Base-by-base conservation (phyloP, 768 basidiomycete species). In the Auriscalpium orientale region DNA sequence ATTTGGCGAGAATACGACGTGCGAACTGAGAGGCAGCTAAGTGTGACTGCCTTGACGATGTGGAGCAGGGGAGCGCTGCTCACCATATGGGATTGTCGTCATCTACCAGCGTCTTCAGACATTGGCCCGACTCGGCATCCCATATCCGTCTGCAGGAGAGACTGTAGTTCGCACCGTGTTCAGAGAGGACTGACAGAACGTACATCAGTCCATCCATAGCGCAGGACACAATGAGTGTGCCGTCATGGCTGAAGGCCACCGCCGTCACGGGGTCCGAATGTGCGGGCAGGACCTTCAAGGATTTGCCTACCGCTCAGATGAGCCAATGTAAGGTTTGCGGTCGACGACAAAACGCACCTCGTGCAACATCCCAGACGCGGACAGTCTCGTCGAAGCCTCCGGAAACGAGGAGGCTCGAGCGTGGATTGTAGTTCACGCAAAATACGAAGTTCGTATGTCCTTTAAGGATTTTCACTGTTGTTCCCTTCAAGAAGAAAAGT, bases 201-300 rank as follows among this genome's bases (percentile, higher is more conserved):
- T 61, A 98, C 97, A 98, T 95, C 45, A 98, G 72, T 6, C 95
- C 97, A 69, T 99, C 97, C 87, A 94, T 95, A 11, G 93, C 91
- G 63, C 90, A 91, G 16, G 93, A 95, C 2, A 92, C 89, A 28
- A 99, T 87, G 61, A 98, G 83, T 8, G 91, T 95, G 7, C 97
- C 97, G 61, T 98, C 95, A 61, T 87, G 82, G 69, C 91, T 98
- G 77, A 97, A 99, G 56, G 83, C 82, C 7, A 98, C 93, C 11
- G 91, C 87, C 45, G 93, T 95, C 35, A 98, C 92, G 12, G 97
- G 95, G 70, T 98, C 97, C 2, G 95, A 95, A 74, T 98, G 97
- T 2, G 97, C 97, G 36, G 95, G 93, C 9, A 98, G 75, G 15
- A 89, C 83, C 68, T 90, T 87, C 66, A 98, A 70, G n/a, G 85